A percentile compares a stretch with the other conserved stretches of the same genome.
Evolutionary conservation across 2,329 filamentous ascomycete species (phyloP).

Genomic region (Fusarium pseudonygamai): DNA sequence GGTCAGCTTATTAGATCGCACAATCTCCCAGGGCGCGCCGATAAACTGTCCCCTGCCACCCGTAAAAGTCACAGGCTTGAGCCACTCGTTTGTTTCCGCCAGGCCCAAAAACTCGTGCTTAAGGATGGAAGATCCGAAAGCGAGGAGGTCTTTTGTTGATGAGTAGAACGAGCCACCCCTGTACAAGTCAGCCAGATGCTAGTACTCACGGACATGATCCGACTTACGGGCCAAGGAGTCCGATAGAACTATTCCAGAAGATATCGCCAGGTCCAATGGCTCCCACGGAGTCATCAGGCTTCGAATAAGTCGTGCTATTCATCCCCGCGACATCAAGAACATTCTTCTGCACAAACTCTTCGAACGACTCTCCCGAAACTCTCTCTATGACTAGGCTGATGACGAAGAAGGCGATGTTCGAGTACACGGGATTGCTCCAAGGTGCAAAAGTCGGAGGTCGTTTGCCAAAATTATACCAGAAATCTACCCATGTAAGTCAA

Average conservation of each 20-base stretch:
- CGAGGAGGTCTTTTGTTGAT: conserved; percentile 9
- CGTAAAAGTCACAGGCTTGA: conserved; percentile 4
- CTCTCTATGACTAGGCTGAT: conserved; percentile 4
- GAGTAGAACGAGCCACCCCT: conserved; percentile 16
- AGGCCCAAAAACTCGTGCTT: background rate
- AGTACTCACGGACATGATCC: accelerated
- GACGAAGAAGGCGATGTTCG: background rate
- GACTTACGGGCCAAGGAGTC: conserved; percentile 10
- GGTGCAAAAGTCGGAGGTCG: background rate
- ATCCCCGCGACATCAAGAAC: conserved; percentile 13
- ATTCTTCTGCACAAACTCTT: conserved; percentile 5
- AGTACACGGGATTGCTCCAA: background rate
- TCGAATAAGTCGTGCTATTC: conserved; percentile 6
- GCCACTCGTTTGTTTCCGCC: background rate
- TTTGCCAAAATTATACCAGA: conserved; percentile 22
- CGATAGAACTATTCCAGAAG: conserved; percentile 3
- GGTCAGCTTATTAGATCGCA: conserved; percentile 11
- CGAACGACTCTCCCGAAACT: background rate
- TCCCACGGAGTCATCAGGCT: conserved; percentile 8
- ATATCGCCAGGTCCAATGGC: background rate
- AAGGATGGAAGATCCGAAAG: conserved; percentile 9
- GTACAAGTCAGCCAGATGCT: background rate
- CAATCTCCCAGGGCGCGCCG: conserved; percentile 9
- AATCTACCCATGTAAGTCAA: background rate
- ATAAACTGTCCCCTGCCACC: background rate